phyloP scores from a whole-genome alignment of 2,329 filamentous ascomycete genomes.

The Ophiobolus disseminans region DNA sequence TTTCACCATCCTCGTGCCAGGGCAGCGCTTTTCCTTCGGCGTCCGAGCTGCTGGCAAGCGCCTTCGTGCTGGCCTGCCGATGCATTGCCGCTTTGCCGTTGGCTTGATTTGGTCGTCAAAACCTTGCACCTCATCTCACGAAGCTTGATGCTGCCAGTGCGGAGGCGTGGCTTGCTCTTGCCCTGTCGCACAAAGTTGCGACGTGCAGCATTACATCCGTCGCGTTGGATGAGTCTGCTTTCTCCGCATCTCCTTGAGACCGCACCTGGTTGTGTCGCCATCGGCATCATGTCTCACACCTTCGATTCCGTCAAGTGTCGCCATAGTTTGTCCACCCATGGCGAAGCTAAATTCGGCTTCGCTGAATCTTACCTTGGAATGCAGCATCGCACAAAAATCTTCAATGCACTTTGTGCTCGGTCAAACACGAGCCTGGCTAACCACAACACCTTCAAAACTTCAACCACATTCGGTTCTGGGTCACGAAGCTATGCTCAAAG shows the following conservation, averaged over 20 bases:
- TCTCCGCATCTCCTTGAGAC: conserved; percentile 22
- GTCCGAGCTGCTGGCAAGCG: conserved; percentile 20
- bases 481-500: background rate
- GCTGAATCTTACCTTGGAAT: too few species aligned
- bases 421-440: too few species aligned
- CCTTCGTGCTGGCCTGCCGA: conserved; percentile 17
- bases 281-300: conserved; percentile 12
- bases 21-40: conserved; percentile 19
- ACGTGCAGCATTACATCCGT: conserved; percentile 16
- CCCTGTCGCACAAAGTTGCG: conserved; percentile 17
- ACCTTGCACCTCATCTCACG: conserved; percentile 6
- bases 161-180: conserved; percentile 26
- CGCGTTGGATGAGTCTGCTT: conserved; percentile 7
- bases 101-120: too few species aligned
- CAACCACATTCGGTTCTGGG: too few species aligned
- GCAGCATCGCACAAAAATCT: too few species aligned
- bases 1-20: conserved; percentile 33
- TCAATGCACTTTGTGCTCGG: too few species aligned
- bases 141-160: conserved; percentile 18
- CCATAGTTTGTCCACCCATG: conserved; percentile 6
- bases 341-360: background rate
- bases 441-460: too few species aligned
- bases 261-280: conserved; percentile 19
- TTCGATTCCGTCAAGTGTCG: conserved; percentile 13
- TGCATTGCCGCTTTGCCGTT: conserved; percentile 21